These are phyloP conservation scores for Lactarius sanguifluus DNA, from an alignment of 768 basidiomycete species.

Conservation along the genomic window DNA sequence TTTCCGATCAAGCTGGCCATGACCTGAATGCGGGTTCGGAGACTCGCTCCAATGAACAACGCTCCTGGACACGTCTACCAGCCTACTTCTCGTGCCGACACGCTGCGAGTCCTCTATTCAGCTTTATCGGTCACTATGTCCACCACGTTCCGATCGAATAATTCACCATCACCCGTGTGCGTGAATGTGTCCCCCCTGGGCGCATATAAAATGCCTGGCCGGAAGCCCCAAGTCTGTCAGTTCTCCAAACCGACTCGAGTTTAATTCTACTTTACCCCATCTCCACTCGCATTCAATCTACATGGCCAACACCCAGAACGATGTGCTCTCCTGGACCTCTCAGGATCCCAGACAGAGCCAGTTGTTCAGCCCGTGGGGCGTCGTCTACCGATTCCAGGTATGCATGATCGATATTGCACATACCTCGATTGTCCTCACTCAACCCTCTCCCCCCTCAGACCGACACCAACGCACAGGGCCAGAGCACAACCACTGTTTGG, in stretches of 20 bases:
- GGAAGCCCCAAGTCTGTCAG: constrained; percentile 31
- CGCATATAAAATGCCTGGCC: constrained; percentile 48
- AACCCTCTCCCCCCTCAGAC: constrained; percentile 49
- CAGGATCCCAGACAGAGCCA: constrained; percentile 82
- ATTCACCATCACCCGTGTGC: constrained; percentile 53
- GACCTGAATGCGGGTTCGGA: constrained; percentile 56
- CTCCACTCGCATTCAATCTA: constrained; percentile 34
- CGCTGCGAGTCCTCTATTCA: constrained; percentile 68
- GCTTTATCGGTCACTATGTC: constrained; percentile 68
- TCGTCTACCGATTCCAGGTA: constrained; percentile 80
- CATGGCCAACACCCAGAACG: constrained; percentile 46
- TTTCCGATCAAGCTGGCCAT: constrained; percentile 64
- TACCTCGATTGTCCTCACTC: constrained; percentile 33
- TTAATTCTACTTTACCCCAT: constrained; percentile 28
- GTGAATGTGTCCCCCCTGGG: constrained; percentile 45
- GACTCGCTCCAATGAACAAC: constrained; percentile 70
- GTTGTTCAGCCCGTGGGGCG: constrained; percentile 79
- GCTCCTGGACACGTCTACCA: constrained; percentile 54
- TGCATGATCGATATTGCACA: constrained; percentile 32
- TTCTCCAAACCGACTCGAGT: constrained; percentile 30
- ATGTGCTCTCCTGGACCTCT: constrained; percentile 84
- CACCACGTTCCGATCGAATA: constrained; percentile 74
- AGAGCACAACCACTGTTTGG: constrained; percentile 75
- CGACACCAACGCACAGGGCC: constrained; percentile 57
- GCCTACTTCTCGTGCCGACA: constrained; percentile 67